phyloP scores from a whole-genome alignment of 768 basidiomycete genomes.

The Phylloporus arenicola region DNA sequence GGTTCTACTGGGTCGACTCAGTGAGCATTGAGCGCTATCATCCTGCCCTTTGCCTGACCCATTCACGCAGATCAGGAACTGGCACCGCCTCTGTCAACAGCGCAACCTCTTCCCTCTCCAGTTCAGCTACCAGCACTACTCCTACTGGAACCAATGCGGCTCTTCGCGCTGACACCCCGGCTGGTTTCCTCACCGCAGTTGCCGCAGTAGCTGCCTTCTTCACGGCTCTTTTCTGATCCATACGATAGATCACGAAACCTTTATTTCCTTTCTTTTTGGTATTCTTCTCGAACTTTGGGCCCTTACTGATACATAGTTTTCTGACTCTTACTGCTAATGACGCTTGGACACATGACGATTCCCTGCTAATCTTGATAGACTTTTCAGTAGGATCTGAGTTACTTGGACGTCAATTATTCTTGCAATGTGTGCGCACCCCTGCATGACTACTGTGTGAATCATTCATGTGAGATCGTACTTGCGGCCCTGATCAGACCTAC shows the following conservation, averaged over 20 bases:
- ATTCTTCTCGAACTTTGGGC: background rate
- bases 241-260: background rate
- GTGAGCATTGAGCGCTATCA: conserved; percentile 11
- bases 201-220: conserved; percentile 35
- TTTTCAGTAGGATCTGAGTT: background rate
- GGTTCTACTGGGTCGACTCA: conserved; percentile 2
- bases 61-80: conserved; percentile 7
- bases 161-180: conserved; percentile 23
- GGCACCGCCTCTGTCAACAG: background rate
- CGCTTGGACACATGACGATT: background rate
- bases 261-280: background rate
- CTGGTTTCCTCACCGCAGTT: conserved; percentile 32
- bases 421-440: no score
- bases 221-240: conserved; percentile 15
- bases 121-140: conserved; percentile 23
- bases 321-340: background rate
- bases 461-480: no score
- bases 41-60: background rate
- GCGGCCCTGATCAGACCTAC: no score
- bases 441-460: no score
- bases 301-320: conserved; percentile 1
- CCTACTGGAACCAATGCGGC: conserved; percentile 30
- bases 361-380: background rate
- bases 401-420: background rate
- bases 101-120: conserved; percentile 29